Base-by-base conservation (phyloP, 176 grass and related monocot genomes). In the Cymbopogon citratus region DNA sequence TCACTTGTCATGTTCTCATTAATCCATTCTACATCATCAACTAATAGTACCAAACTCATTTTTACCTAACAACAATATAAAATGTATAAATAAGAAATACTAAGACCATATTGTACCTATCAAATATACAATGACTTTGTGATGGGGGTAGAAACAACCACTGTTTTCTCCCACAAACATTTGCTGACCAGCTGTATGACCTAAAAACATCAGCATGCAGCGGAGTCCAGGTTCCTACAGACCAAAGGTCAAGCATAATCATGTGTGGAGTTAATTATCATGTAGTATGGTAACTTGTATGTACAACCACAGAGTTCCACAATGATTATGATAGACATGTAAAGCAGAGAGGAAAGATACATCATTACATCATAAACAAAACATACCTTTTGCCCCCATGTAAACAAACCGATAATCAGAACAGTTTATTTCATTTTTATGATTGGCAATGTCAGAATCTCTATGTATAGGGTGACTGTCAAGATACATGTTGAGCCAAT, bases 381-480 rank as follows among this genome's bases (percentile, higher is more conserved):
- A 61, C 24, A 80, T 89, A 97, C 95, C 90, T 94, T 98, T 94
- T 78, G 79, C 25, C 48, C 95, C 95, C 84, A 98, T 94, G 88
- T 94, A 98, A 89, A 94, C 92, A 87, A 98, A 98, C n/a, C 92
- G 84, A 73, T 98, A 98, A 63, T 98, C 90, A n/a, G 92, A 66
- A 94, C 90, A 98, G 74, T 94, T 94, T 61, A 89, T 69, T 91
- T 98, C 95, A 81, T 98, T 98, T 92, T 91, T 88, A 87, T 94
- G 81, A 63, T 54, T 87, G 82, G 80, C 44, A 44, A 94, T 92
- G 84, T 98, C 95, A 76, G 88, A 79, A 89, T 98, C 92, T 86
- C 90, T 86, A 92, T 98, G 95, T 62, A 98, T 82, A 35, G 65
- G 80, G 84, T 98, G 95, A 81, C 78, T 98, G 74, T 98, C 90